A percentile compares a stretch with the other conserved stretches of the same genome.
These are phyloP conservation scores for Forsythia viridissima DNA, from an alignment of 257 asterid species.

Conservation along the genomic window DNA sequence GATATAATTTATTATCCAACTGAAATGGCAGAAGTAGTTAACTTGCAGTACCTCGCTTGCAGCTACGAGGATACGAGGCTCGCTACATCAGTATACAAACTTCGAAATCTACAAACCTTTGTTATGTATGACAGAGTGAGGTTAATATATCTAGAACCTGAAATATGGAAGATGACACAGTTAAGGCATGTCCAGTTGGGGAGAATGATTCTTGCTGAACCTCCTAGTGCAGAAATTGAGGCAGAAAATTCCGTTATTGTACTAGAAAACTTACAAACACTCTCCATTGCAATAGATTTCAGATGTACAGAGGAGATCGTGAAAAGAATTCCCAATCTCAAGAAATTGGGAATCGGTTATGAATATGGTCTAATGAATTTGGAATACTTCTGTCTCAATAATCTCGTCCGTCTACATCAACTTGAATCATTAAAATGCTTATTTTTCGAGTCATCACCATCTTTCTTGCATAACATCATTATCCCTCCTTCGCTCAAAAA, in stretches of 20 bases:
- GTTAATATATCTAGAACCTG: not conserved
- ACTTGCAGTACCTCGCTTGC: too few relatives aligned
- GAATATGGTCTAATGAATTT: not conserved
- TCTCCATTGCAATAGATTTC: not conserved
- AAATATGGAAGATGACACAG: constrained; percentile 11
- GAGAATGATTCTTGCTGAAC: too few relatives aligned
- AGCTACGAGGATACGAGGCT: too few relatives aligned
- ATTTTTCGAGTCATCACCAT: too few relatives aligned
- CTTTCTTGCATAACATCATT: too few relatives aligned
- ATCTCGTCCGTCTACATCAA: not conserved
- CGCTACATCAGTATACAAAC: too few relatives aligned
- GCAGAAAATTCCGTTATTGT: not conserved
- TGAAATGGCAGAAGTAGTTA: too few relatives aligned
- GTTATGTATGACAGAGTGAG: too few relatives aligned
- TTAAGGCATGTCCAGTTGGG: constrained; percentile 14
- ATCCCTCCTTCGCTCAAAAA: too few relatives aligned
- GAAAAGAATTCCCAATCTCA: constrained; percentile 9
- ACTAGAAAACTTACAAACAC: not conserved
- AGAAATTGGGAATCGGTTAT: not conserved
- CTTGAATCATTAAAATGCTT: not conserved
- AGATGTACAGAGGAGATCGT: not conserved
- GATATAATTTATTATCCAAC: too few relatives aligned
- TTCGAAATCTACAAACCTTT: too few relatives aligned
- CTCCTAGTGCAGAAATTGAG: not conserved
- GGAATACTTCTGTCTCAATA: not conserved